Evolutionary conservation across 768 basidiomycete genomes (phyloP).

Genomic region (Suillus sp.): DNA sequence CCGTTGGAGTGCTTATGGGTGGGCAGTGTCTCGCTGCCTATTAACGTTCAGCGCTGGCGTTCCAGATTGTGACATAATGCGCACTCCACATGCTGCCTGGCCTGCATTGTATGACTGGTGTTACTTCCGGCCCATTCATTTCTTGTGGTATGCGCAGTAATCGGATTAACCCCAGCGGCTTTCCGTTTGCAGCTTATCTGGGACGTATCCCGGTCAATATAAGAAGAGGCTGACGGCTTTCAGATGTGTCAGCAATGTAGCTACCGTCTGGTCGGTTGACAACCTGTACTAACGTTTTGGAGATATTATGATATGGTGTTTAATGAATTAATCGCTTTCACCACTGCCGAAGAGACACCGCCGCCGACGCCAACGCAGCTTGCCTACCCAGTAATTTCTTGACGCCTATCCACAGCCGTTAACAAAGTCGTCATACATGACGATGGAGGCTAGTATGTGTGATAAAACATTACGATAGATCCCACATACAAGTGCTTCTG

Average conservation of each 20-base stretch:
- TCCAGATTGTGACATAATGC: not conserved
- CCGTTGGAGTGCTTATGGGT: not conserved
- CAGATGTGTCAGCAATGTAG: not conserved
- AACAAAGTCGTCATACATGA: not conserved
- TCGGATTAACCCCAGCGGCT: not conserved
- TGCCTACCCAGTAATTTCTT: not conserved
- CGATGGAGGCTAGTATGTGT: not conserved
- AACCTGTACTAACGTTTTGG: not conserved
- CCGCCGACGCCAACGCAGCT: not conserved
- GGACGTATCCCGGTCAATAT: not conserved
- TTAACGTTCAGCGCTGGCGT: not conserved
- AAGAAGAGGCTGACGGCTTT: not conserved
- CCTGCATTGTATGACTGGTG: not conserved
- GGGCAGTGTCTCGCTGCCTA: not conserved
- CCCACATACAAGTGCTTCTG: not conserved
- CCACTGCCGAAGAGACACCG: not conserved
- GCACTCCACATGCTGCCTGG: not conserved
- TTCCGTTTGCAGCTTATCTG: not conserved
- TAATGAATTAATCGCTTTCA: slow-evolving; percentile 3
- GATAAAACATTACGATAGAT: not conserved
- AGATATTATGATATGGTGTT: slow-evolving; percentile 1
- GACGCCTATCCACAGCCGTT: not conserved
- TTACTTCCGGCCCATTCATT: not conserved
- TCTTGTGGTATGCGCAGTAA: not conserved
- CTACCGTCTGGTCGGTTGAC: not conserved